Base-by-base conservation (phyloP, 441 rosid species). In the Populus hybrid region DNA sequence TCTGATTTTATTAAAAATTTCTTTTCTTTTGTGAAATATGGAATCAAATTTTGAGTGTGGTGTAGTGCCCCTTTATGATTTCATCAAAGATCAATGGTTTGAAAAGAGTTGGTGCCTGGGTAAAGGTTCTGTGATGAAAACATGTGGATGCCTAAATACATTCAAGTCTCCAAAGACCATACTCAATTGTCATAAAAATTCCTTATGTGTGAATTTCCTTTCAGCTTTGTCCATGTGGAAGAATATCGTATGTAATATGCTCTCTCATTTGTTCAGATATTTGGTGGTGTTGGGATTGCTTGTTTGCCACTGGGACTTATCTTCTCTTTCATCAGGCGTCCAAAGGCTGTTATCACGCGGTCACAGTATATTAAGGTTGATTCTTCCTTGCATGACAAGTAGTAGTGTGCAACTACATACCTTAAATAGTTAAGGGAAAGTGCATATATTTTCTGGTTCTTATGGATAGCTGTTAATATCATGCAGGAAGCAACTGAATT, bases 271-370 rank as follows among this genome's bases (percentile, higher is more conserved):
- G 76, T 6, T 78, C 89, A 96, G 99, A 96, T 96, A 81, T 96
- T 94, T 81, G 99, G 99, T 74, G 99, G 99, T 71, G 98, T 94
- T 72, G 99, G 99, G 75, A 96, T 96, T 83, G 94, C 98, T 72
- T 91, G 92, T 83, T 86, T 96, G 75, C 99, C 99, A 2, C 69
- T 96, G 81, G 98, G 98, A 83, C 99, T 96, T 78, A 92, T 96
- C 67, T 87, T 92, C 87, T 89, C 98, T 6, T 94, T 94, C 84
- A 85, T 96, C 82, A 88, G 93, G 82, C 98, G 99, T 65, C 98
- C 98, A 59, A 96, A 91, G 87, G 97, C 99, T 82, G 98, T 96
- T 79, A 96, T 96, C 42, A 96, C 98, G 69, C 94, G 98, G 64
- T 94, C 98, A 66, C 98, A 96, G 76, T 96, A 96, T 81, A 96